A percentile compares a stretch with the other conserved stretches of the same genome.
Conservation (phyloP, 2,329 filamentous ascomycete species). For the Moelleriella libera region DNA sequence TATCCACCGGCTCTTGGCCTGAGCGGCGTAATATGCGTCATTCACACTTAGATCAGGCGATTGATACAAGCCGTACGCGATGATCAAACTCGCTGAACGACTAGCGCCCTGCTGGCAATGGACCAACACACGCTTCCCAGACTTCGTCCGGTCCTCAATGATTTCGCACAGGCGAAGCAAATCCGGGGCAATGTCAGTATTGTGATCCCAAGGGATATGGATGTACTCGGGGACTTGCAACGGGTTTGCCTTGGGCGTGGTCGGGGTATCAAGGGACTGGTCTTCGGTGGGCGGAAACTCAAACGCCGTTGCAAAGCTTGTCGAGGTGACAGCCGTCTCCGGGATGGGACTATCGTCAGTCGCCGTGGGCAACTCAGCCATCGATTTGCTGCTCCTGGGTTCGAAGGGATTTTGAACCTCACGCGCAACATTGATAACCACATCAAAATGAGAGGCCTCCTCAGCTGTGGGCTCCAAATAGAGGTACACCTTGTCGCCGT, state of each 20-base stretch:
- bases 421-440: conserved; percentile 72
- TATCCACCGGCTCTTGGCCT: conserved; percentile 74
- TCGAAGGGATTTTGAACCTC: conserved; percentile 68
- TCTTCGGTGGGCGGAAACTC: conserved; percentile 33
- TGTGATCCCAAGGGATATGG: conserved; percentile 79
- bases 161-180: conserved; percentile 60
- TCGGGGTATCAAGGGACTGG: conserved; percentile 30
- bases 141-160: conserved; percentile 57
- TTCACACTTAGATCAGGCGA: conserved; percentile 66
- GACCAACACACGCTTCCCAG: conserved; percentile 66
- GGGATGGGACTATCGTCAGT: conserved; percentile 26
- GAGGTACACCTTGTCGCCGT: conserved; percentile 62
- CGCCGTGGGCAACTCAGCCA: conserved; percentile 10
- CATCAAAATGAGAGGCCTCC: conserved; percentile 64
- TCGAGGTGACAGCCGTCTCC: conserved; percentile 42
- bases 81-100: conserved; percentile 72
- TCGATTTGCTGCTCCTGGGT: conserved; percentile 13
- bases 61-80: conserved; percentile 72
- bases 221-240: conserved; percentile 62
- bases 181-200: conserved; percentile 71
- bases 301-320: conserved; percentile 47
- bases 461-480: conserved; percentile 70
- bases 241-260: conserved; percentile 35
- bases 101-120: conserved; percentile 82
- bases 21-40: conserved; percentile 69